Base-by-base conservation (phyloP, 2,329 filamentous ascomycete genomes). In the Hymenoscyphus salicellus region DNA sequence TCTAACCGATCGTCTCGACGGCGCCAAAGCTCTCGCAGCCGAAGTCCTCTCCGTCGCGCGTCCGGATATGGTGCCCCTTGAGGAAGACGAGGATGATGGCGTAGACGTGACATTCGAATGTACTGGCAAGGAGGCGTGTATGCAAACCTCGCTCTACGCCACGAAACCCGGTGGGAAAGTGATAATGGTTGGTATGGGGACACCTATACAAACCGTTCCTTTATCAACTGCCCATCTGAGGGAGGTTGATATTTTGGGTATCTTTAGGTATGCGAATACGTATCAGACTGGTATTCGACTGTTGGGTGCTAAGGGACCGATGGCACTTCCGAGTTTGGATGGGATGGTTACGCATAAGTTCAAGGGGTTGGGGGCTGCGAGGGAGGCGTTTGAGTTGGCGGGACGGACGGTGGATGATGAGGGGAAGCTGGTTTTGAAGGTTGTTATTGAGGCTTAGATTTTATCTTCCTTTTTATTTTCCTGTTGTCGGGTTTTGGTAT, bases 121-220 rank as follows among this genome's bases (percentile, higher is more conserved):
- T 73, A 92, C 90, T 0, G 90, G 90, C 32, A 90, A 92, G 66
- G 89, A 90, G 67, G 82, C 84, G 0, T 92, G 89, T 74, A 87
- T 91, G 78, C 89, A 92, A 74, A 89, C 88, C 1, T 84, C 86
- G n/a, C 85, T 93, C 23, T 92, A 89, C 70, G 88, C 88, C 2
- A 88, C 89, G 10, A 83, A 83, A 64, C 82, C 89, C 0, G 90
- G 90, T 30, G 90, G 90, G 20, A 89, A 88, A 71, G 81, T 92
- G 58, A 83, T 93, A 75, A 87, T 93, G 75, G 89, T 93, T 28
- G 90, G 90, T 61, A 93, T 93, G 90, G 90, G 90, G 43, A 90
- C 85, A 5, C 89, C 90, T 0, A 84, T 92, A 61, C 89, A 92
- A 75, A 92, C 89, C 0, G 81, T 93, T 1, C 89, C 89, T 1